These are phyloP conservation scores for Brassica cretica DNA, from an alignment of 345 rosid genomes.

Conservation along the genomic window DNA sequence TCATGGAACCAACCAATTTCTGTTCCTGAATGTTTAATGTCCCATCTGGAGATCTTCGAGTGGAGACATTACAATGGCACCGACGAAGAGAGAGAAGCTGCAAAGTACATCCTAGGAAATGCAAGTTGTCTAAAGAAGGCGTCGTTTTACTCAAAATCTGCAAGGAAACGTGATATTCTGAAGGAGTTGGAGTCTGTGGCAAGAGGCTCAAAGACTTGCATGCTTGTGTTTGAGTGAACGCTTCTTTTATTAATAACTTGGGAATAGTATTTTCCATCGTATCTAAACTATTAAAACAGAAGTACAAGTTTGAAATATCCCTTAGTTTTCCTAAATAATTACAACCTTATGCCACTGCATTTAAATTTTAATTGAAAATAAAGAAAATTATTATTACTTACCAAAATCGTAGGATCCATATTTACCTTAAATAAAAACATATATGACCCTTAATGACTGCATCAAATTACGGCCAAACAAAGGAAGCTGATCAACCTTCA, in stretches of 20 bases:
- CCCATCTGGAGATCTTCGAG: slow-evolving; percentile 21
- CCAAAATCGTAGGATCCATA: too few species aligned
- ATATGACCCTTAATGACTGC: too few species aligned
- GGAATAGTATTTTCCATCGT: neutral
- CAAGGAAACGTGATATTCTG: neutral
- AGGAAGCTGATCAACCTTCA: too few species aligned
- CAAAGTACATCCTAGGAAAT: slow-evolving; percentile 7
- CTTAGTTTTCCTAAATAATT: too few species aligned
- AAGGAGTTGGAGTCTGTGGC: slow-evolving; percentile 18
- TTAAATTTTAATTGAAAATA: too few species aligned
- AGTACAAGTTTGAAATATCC: too few species aligned
- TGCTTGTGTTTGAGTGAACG: slow-evolving; percentile 2
- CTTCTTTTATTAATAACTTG: neutral
- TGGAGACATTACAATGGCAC: slow-evolving; percentile 16
- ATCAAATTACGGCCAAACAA: too few species aligned
- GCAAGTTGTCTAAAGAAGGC: neutral
- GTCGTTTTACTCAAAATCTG: slow-evolving; percentile 14
- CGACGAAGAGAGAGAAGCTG: slow-evolving; percentile 11
- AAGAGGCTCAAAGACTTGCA: slow-evolving; percentile 20
- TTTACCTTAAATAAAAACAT: too few species aligned
- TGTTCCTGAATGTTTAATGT: slow-evolving; percentile 12
- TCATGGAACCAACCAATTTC: neutral
- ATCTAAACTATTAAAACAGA: too few species aligned
- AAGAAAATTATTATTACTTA: too few species aligned
- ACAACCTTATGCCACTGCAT: too few species aligned